Evolutionary conservation across 2,329 filamentous ascomycete genomes (phyloP).

Genomic region (Malbranchea zuffiana): DNA sequence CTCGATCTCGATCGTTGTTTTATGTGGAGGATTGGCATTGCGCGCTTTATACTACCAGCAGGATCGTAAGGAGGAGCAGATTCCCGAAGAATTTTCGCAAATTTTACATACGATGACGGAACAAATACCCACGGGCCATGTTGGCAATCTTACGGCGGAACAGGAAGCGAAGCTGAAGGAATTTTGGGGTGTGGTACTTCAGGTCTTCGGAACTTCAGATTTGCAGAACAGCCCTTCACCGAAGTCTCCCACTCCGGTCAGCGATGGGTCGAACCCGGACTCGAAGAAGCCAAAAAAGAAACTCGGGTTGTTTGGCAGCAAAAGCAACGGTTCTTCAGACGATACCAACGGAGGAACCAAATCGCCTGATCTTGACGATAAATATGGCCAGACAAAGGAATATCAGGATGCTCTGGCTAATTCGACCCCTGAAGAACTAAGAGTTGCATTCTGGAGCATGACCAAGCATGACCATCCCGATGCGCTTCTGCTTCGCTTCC

Average conservation of each 20-base stretch:
- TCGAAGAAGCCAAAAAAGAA: conserved; percentile 66
- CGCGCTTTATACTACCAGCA: conserved; percentile 22
- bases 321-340: conserved; percentile 22
- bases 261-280: conserved; percentile 24
- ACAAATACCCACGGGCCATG: conserved; percentile 47
- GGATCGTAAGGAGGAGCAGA: neutral
- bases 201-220: conserved; percentile 65
- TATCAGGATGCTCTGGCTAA: conserved; percentile 72
- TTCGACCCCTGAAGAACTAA: conserved; percentile 65
- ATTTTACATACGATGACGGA: conserved; percentile 22
- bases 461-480: conserved; percentile 93
- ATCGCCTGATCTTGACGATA: conserved; percentile 59
- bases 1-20: conserved; percentile 23
- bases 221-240: conserved; percentile 30
- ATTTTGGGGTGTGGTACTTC: conserved; percentile 68
- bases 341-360: conserved; percentile 27
- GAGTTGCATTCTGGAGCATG: conserved; percentile 81
- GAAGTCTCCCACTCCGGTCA: conserved; percentile 12
- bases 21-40: conserved; percentile 28
- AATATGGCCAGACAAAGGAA: conserved; percentile 80
- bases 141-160: conserved; percentile 78
- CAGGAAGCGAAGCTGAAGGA: conserved; percentile 81
- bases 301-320: conserved; percentile 57
- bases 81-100: too few species aligned
- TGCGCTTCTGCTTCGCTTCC: conserved; percentile 66